phyloP scores from a whole-genome alignment of 768 basidiomycete species.

The Rhodotorula toruloides region DNA sequence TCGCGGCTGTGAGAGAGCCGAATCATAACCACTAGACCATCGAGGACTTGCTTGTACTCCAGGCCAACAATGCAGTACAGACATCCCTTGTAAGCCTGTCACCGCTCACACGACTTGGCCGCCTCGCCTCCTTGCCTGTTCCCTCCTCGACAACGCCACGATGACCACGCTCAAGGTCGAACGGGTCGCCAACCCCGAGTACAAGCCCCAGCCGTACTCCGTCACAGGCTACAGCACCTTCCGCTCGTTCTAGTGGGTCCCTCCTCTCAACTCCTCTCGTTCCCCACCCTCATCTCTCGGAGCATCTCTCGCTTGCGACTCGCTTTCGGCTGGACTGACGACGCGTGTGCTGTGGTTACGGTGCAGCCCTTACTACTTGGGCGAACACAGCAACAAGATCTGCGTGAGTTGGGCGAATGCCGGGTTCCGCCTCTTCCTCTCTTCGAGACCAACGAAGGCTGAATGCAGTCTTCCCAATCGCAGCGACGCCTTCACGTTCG shows the following conservation, averaged over 20 bases:
- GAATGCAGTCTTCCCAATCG: not conserved
- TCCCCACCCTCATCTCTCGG: not conserved
- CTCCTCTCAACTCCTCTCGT: no score
- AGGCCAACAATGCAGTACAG: not conserved
- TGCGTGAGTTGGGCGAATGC: not conserved
- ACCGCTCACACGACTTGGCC: not conserved
- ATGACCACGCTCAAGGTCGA: not conserved
- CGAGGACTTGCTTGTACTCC: constrained; percentile 5
- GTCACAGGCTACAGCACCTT: constrained; percentile 15
- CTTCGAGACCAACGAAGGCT: not conserved
- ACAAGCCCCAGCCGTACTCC: constrained; percentile 19
- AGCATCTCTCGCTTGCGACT: not conserved
- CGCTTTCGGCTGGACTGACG: no score
- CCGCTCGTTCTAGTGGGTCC: constrained; percentile 18
- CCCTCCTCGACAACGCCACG: not conserved
- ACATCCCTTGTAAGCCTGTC: not conserved
- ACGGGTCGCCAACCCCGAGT: constrained; percentile 6
- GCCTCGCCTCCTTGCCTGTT: not conserved
- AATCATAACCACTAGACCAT: constrained; percentile 19
- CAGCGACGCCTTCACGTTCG: constrained; percentile 28
- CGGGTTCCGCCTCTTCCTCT: not conserved
- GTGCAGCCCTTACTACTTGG: constrained; percentile 31
- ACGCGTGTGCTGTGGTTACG: no score
- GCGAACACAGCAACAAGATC: constrained; percentile 17
- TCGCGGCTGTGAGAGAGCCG: constrained; percentile 18